These are phyloP conservation scores for Coniochaeta ligniaria DNA, from an alignment of 2,329 filamentous ascomycete genomes.

Conservation along the genomic window DNA sequence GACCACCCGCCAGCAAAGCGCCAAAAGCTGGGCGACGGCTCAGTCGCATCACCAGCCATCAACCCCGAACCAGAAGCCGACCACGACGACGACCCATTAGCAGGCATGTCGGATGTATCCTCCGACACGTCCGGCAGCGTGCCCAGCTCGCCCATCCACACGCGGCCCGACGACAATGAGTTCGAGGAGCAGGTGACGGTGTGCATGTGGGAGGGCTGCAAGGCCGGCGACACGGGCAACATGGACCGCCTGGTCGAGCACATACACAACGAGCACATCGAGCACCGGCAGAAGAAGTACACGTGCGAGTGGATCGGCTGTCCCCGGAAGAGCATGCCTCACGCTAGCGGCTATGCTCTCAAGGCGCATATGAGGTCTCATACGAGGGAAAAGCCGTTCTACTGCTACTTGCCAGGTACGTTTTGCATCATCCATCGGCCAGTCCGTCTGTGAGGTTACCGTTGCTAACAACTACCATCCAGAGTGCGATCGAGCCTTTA, in stretches of 20 bases:
- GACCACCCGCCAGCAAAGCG: constrained; percentile 39
- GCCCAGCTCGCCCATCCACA: constrained; percentile 60
- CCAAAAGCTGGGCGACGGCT: constrained; percentile 35
- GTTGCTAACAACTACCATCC: not conserved
- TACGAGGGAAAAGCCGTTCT: constrained; percentile 96
- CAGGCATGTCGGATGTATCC: constrained; percentile 62
- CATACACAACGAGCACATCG: constrained; percentile 90
- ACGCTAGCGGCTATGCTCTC: constrained; percentile 91
- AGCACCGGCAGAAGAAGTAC: constrained; percentile 89
- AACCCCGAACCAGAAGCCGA: constrained; percentile 38
- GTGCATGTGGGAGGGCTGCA: constrained; percentile 73
- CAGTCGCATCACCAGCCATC: constrained; percentile 36
- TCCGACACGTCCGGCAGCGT: constrained; percentile 86
- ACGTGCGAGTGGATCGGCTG: constrained; percentile 98
- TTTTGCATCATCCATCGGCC: not conserved
- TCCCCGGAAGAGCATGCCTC: constrained; percentile 76
- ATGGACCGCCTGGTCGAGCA: constrained; percentile 79
- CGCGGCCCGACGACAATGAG: constrained; percentile 67
- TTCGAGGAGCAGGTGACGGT: constrained; percentile 70
- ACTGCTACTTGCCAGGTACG: constrained; percentile 86
- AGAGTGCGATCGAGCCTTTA: constrained; percentile 98
- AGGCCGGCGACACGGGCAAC: constrained; percentile 62
- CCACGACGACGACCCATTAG: constrained; percentile 37
- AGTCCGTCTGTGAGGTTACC: not conserved
- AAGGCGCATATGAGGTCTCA: constrained; percentile 98